phyloP scores from a whole-genome alignment of 768 basidiomycete species.

The Rhodotorula diobovata region DNA sequence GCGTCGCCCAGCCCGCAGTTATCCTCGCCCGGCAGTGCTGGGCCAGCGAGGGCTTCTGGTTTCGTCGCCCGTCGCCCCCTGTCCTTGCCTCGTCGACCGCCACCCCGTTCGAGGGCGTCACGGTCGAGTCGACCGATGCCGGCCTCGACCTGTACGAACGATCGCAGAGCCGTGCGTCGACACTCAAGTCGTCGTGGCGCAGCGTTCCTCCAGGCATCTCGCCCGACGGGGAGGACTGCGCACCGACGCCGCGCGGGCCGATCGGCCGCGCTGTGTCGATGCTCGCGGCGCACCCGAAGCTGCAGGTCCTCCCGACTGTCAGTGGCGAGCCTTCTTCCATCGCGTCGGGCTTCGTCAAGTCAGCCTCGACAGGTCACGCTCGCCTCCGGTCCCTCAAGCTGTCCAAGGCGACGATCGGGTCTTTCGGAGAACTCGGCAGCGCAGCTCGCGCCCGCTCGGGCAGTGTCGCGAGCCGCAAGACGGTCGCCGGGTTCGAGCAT shows the following conservation, averaged over 20 bases:
- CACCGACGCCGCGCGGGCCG: neutral
- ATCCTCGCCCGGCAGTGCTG: constrained; percentile 25
- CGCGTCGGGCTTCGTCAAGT: constrained; percentile 5
- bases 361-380: constrained; percentile 7
- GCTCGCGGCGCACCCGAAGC: constrained; percentile 18
- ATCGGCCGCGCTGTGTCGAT: constrained; percentile 35
- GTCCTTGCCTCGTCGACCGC: constrained; percentile 22
- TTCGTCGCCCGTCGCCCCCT: neutral
- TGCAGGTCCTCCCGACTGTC: constrained; percentile 16
- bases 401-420: neutral
- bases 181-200: neutral
- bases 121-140: neutral
- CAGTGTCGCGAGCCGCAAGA: constrained; percentile 17
- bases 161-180: constrained; percentile 9
- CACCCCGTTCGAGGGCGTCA: neutral
- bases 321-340: neutral
- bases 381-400: constrained; percentile 36
- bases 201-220: constrained; percentile 12
- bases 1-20: constrained; percentile 15
- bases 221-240: constrained; percentile 11
- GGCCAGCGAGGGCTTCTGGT: constrained; percentile 34
- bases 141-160: neutral
- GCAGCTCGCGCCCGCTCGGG: neutral
- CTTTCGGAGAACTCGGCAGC: neutral
- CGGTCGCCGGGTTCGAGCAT: constrained; percentile 32